Conservation (phyloP, 306 rosid genomes). For the Cucumis melo region DNA sequence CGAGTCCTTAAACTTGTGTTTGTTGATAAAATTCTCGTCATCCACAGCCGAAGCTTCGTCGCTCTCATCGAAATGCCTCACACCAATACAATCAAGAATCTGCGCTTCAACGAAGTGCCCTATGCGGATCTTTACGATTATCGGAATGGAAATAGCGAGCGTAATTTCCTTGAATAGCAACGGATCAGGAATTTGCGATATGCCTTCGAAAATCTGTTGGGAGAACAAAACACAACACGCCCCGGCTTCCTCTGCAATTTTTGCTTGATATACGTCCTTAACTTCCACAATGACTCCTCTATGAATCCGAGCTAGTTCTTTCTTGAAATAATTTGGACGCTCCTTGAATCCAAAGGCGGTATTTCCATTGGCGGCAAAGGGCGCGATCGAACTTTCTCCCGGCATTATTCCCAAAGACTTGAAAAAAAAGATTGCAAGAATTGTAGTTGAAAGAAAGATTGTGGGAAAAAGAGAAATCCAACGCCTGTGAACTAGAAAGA, state of each 20-base stretch:
- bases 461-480: neutral
- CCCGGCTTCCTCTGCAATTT: constrained; percentile 63
- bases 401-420: constrained; percentile 23
- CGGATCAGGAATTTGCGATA: constrained; percentile 55
- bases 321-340: constrained; percentile 25
- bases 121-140: constrained; percentile 43
- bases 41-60: constrained; percentile 41
- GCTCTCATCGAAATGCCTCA: constrained; percentile 62
- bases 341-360: constrained; percentile 33
- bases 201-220: constrained; percentile 15
- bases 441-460: neutral
- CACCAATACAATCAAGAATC: constrained; percentile 52
- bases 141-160: constrained; percentile 37
- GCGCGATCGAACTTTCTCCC: constrained; percentile 34
- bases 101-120: constrained; percentile 88
- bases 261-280: constrained; percentile 34
- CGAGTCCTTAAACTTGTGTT: constrained; percentile 32
- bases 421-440: constrained; percentile 1
- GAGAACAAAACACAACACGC: constrained; percentile 39
- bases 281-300: constrained; percentile 53
- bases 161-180: constrained; percentile 40
- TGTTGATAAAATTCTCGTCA: constrained; percentile 44
- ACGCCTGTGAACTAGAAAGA: neutral
- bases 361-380: constrained; percentile 33
- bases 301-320: constrained; percentile 36